Conservation (phyloP, 169 alveolate genomes). For the Neospora caninum region DNA sequence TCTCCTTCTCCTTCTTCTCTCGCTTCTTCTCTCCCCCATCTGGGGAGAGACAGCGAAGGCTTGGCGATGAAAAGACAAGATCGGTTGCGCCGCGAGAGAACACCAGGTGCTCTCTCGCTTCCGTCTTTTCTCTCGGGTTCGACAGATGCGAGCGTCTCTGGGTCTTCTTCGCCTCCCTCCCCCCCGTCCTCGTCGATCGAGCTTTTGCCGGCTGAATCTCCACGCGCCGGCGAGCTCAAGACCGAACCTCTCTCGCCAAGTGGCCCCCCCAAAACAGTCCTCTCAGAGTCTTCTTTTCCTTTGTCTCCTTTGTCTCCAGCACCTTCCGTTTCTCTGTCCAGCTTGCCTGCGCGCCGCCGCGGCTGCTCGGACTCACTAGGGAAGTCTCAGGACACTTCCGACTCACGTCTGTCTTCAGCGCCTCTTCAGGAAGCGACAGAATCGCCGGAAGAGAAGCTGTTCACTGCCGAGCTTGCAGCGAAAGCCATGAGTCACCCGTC, state of each 20-base stretch:
- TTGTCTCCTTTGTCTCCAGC: too few relatives aligned
- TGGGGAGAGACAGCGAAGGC: too few relatives aligned
- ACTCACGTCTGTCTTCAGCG: background rate
- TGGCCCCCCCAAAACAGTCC: too few relatives aligned
- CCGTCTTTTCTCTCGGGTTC: background rate
- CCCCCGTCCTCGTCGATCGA: background rate
- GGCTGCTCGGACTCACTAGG: background rate
- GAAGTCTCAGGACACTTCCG: background rate
- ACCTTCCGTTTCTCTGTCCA: too few relatives aligned
- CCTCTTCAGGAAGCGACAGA: background rate
- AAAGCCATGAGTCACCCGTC: conserved; percentile 9
- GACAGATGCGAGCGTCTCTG: background rate
- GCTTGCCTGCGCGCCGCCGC: too few relatives aligned
- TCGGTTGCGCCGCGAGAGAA: background rate
- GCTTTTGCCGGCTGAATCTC: too few relatives aligned
- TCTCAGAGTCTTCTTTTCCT: too few relatives aligned
- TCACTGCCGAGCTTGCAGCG: background rate
- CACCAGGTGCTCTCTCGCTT: background rate
- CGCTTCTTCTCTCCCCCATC: too few relatives aligned
- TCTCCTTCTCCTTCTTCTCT: background rate
- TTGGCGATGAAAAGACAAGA: too few relatives aligned
- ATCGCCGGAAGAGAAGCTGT: background rate
- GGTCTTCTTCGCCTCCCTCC: background rate
- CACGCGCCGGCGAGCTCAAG: too few relatives aligned
- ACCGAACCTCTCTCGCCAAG: too few relatives aligned